Evolutionary conservation across 208 protist species (phyloP), one percentile per base, ranked within the genome.

Genomic region (Acanthamoeba castellanii): DNA sequence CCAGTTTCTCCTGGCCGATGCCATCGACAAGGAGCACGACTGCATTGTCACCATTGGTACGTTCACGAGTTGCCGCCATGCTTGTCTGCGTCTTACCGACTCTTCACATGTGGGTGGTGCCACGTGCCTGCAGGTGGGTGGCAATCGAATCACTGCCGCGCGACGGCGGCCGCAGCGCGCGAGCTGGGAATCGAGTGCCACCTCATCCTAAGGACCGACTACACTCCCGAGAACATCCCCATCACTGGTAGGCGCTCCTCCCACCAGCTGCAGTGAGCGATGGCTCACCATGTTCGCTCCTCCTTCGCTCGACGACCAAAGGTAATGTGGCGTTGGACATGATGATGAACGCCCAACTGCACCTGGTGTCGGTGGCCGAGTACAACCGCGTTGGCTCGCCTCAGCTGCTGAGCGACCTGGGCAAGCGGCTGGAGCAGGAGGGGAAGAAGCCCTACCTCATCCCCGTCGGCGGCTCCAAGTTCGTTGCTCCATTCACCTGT

Each of bases 91-190:
- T 59, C 72, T 42, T 3, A 3, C 37, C 37, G 1, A 3, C 37
- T 42, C 37, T 3, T 42, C 37, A 3, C 37, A 42, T 42, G 37
- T 42, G 8, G n/a, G 42, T 6, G 22, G 4, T 57, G 47, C 76
- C 16, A 3, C 22, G 66, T 22, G 34, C 68, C 6, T 76, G 32
- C 85, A 68, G 96, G 96, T 27, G 94, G 82, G 2, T 76, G 84
- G 55, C 94, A 96, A 84, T 94, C 84, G 37, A 96, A 96, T 68
- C 96, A 96, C 50, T 92, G 70, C 30, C 85, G 96, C 2, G 96
- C 96, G 3, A 96, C 95, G 13, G 91, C 96, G 3, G 95, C 84
- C 4, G 96, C 95, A 6, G 92, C 93, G 9, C 81, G 87, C 16
- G 45, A 72, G n/a, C 34, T 95, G n/a, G 96, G 96, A 2, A 50